Conservation (phyloP, 2,329 filamentous ascomycete genomes). For the Amauroascus verrucosus region DNA sequence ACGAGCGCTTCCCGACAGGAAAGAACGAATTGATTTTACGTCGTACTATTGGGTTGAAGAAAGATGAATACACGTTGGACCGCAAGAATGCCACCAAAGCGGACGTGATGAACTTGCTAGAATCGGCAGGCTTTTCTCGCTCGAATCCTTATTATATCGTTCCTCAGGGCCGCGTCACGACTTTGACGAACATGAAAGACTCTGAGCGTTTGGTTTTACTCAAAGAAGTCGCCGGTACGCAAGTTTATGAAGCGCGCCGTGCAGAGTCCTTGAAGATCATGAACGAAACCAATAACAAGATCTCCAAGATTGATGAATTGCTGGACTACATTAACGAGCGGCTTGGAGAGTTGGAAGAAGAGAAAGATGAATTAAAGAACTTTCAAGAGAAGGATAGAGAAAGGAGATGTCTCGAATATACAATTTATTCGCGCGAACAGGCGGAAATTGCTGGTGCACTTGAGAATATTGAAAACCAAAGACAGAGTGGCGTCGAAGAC, state of each 20-base stretch:
- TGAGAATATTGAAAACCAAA: constrained; percentile 69
- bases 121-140: constrained; percentile 90
- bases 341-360: constrained; percentile 80
- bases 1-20: constrained; percentile 88
- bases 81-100: constrained; percentile 91
- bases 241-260: constrained; percentile 88
- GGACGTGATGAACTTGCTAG: constrained; percentile 89
- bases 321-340: constrained; percentile 87
- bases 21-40: constrained; percentile 84
- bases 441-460: constrained; percentile 65
- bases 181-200: constrained; percentile 98
- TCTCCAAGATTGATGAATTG: constrained; percentile 85
- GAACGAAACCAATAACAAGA: constrained; percentile 90
- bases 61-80: constrained; percentile 96
- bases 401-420: constrained; percentile 84
- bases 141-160: constrained; percentile 99
- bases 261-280: constrained; percentile 93
- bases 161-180: constrained; percentile 89
- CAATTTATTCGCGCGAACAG: constrained; percentile 84
- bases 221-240: constrained; percentile 96
- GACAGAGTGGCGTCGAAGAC: constrained; percentile 72
- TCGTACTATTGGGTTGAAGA: constrained; percentile 91
- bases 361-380: constrained; percentile 87
- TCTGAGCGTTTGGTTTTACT: constrained; percentile 76
- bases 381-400: constrained; percentile 95